These are phyloP conservation scores for Tricholoma bakamatsutake DNA, from an alignment of 768 basidiomycete genomes.

Conservation along the genomic window DNA sequence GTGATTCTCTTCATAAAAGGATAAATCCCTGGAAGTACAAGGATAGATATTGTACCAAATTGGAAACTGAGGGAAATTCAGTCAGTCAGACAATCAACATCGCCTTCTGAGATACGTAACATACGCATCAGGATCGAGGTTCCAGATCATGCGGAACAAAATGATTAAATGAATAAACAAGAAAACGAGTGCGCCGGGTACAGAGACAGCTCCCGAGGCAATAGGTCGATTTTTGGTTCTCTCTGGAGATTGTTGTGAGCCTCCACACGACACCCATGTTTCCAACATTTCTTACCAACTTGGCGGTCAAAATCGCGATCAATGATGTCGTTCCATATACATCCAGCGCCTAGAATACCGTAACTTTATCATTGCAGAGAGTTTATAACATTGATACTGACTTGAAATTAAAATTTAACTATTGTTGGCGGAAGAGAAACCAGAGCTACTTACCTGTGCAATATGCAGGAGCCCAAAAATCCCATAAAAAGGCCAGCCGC, in stretches of 20 bases:
- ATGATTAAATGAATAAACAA: conserved; percentile 15
- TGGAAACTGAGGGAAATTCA: neutral
- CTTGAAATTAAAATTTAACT: conserved; percentile 1
- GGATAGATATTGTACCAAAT: conserved; percentile 14
- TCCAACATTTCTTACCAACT: conserved; percentile 25
- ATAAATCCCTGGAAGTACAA: conserved; percentile 23
- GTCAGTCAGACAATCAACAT: neutral
- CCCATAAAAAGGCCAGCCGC: conserved; percentile 7
- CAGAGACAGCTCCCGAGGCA: conserved; percentile 24
- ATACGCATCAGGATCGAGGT: conserved; percentile 13
- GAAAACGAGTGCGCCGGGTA: conserved; percentile 24
- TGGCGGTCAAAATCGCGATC: conserved; percentile 27
- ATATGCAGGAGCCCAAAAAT: conserved; percentile 12
- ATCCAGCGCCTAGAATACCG: conserved; percentile 11
- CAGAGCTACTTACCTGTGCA: conserved; percentile 12
- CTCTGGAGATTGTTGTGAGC: conserved; percentile 14
- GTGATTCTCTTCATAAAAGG: conserved; percentile 36
- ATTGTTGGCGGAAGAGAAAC: neutral
- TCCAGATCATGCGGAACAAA: conserved; percentile 14
- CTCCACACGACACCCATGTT: neutral
- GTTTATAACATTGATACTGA: conserved; percentile 1
- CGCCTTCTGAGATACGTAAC: neutral
- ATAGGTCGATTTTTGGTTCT: conserved; percentile 28
- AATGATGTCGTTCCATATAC: conserved; percentile 22
- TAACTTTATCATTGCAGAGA: neutral